A percentile compares a stretch with the other conserved stretches of the same genome.
Evolutionary conservation across 495 filamentous ascomycete genomes (phyloP).

Genomic region (Hyaloscypha bicolor): DNA sequence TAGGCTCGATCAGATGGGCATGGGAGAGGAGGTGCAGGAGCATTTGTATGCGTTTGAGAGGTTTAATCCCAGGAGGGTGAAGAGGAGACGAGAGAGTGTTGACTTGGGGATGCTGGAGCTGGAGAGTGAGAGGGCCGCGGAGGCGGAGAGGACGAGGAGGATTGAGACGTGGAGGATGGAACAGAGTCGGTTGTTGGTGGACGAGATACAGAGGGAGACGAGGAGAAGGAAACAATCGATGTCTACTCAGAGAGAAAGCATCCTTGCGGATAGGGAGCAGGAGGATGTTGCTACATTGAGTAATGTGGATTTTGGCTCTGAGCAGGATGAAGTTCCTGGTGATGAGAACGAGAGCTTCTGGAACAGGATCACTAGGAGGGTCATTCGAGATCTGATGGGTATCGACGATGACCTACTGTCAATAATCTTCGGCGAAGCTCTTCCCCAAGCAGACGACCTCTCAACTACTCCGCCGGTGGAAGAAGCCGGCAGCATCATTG

Average conservation of each 20-base stretch:
- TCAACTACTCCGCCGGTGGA: conserved; percentile 39
- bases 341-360: conserved; percentile 67
- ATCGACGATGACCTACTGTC: conserved; percentile 84
- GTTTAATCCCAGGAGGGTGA: conserved; percentile 73
- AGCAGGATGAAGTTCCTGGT: conserved; percentile 18
- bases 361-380: conserved; percentile 79
- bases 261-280: conserved; percentile 31
- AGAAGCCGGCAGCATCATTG: conserved; percentile 8
- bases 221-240: conserved; percentile 57
- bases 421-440: conserved; percentile 82
- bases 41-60: conserved; percentile 84
- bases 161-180: conserved; percentile 93
- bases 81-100: conserved; percentile 65
- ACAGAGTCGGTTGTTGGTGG: conserved; percentile 79
- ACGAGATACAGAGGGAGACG: conserved; percentile 88
- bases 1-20: conserved; percentile 44
- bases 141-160: conserved; percentile 70
- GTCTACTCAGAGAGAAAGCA: conserved; percentile 37
- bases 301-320: conserved; percentile 23
- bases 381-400: conserved; percentile 87
- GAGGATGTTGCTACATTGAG: conserved; percentile 33
- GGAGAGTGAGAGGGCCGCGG: conserved; percentile 60
- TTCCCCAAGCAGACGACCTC: conserved; percentile 60
- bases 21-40: conserved; percentile 62
- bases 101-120: conserved; percentile 51